Evolutionary conservation across 176 grass and related monocot species (phyloP).

Genomic region (Phyllostachys edulis): DNA sequence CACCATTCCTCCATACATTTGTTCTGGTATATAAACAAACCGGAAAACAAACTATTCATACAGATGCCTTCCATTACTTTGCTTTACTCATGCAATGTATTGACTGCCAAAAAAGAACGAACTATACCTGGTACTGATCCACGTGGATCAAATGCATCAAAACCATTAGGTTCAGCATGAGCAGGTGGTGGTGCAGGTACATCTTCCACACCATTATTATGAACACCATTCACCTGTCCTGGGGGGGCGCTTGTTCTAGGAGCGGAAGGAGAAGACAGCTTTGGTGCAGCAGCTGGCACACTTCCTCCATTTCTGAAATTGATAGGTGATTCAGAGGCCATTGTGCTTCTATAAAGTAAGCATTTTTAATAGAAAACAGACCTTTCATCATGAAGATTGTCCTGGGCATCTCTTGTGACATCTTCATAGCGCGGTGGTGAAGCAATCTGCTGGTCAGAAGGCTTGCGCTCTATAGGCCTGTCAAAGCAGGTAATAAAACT

Average conservation of each 20-base stretch:
- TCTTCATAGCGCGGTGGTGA: conserved; percentile 88
- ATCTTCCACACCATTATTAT: conserved; percentile 33
- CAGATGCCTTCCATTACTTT: conserved; percentile 10
- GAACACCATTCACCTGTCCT: conserved; percentile 35
- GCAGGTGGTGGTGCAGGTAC: conserved; percentile 41
- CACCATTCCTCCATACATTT: not conserved
- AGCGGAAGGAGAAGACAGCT: conserved; percentile 36
- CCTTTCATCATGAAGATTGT: conserved; percentile 59
- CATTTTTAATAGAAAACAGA: conserved; percentile 18
- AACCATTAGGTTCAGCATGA: conserved; percentile 51
- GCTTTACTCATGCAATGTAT: conserved; percentile 4
- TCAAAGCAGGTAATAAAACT: not conserved
- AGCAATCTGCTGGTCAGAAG: conserved; percentile 71
- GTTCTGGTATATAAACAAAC: conserved; percentile 22
- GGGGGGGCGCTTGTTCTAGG: conserved; percentile 24
- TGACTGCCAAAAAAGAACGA: conserved; percentile 3
- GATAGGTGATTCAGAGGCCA: conserved; percentile 22
- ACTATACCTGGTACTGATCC: conserved; percentile 69
- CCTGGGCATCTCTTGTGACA: conserved; percentile 49
- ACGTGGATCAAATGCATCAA: conserved; percentile 98
- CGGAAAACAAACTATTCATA: not conserved
- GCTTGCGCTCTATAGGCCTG: conserved; percentile 68
- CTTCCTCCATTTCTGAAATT: conserved; percentile 67
- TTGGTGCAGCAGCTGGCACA: conserved; percentile 38
- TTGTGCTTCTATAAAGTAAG: conserved; percentile 15